Evolutionary conservation across 345 rosid genomes (phyloP).

Genomic region (Laguncularia racemosa): DNA sequence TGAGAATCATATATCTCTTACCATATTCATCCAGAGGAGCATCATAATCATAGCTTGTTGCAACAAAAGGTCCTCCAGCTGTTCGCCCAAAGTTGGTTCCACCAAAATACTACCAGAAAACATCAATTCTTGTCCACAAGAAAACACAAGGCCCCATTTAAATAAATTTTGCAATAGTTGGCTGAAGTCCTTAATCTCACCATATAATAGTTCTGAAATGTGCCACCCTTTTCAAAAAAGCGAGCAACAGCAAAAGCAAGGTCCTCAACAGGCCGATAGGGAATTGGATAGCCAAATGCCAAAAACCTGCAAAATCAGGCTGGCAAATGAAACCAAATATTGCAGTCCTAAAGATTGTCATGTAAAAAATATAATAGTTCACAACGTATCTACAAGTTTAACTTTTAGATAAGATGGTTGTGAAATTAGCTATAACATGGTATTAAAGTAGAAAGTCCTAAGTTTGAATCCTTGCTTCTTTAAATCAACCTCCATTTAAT

Average conservation of each 20-base stretch:
- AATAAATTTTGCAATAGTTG: background rate
- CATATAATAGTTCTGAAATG: slow-evolving; percentile 67
- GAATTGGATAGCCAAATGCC: slow-evolving; percentile 55
- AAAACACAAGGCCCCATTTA: background rate
- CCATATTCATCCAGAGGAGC: slow-evolving; percentile 75
- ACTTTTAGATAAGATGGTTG: too few species aligned
- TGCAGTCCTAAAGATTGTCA: background rate
- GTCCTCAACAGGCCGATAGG: slow-evolving; percentile 62
- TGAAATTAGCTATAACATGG: too few species aligned
- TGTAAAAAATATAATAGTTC: too few species aligned
- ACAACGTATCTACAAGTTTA: too few species aligned
- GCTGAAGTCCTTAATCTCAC: slow-evolving; percentile 14
- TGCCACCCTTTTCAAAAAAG: slow-evolving; percentile 52
- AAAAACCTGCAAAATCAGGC: slow-evolving; percentile 34
- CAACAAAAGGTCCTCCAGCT: slow-evolving; percentile 57
- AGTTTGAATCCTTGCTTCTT: too few species aligned
- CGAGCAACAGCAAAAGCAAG: slow-evolving; percentile 63
- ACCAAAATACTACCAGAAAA: slow-evolving; percentile 49
- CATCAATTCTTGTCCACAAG: background rate
- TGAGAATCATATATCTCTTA: slow-evolving; percentile 6
- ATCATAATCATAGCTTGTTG: slow-evolving; percentile 66
- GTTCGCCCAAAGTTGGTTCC: slow-evolving; percentile 69
- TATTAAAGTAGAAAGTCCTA: too few species aligned
- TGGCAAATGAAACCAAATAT: background rate
- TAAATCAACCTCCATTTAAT: too few species aligned